Evolutionary conservation across 1,284 basidiomycete genomes (phyloP), one percentile per base, ranked within the genome.

Genomic region (Trametes polyzona): DNA sequence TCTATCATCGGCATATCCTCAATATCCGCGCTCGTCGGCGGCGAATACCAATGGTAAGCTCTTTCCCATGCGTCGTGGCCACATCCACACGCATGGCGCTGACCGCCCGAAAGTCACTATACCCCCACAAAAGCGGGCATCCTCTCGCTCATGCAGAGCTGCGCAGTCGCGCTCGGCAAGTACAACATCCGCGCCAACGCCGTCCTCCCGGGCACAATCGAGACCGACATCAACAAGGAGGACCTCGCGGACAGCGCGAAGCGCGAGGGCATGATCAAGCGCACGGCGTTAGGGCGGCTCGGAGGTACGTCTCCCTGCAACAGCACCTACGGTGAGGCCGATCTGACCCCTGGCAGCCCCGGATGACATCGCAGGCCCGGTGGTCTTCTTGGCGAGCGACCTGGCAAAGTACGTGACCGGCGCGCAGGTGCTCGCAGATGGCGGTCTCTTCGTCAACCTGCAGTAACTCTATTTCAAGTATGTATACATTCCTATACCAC

Each of bases 111-210:
- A 59, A 83, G 83, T 42, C 90, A 92, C 69, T 93, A 93, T 67
- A 91, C 89, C 0, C 90, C 91, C 0, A 93, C 90, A 2, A 92
- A 93, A 69, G 91, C 90, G 0, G 91, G 87, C 0, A 83, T 93
- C 59, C 81, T 90, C 53, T 90, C 87, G 24, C 71, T 94, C 58
- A 94, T 93, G 90, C 90, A 93, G 73, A 90, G 87, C 63, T 90
- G 87, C 62, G 88, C 90, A 0, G 84, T 92, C 46, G 89, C 90
- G 0, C 75, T 93, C 14, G 90, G 90, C 12, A 85, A 87, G 56
- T 83, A 90, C 69, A 83, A 83, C 47, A 93, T 93, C 62, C 79
- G 90, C 21, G 90, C 89, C 33, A 87, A 87, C 65, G 83, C 84
- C 4, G 72, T 86, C 41, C 77, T 87, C 21, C 84, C 84, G 33